A percentile compares a stretch with the other conserved stretches of the same genome.
Evolutionary conservation across 2,329 filamentous ascomycete genomes (phyloP).

Genomic region (Colletotrichum sp.): DNA sequence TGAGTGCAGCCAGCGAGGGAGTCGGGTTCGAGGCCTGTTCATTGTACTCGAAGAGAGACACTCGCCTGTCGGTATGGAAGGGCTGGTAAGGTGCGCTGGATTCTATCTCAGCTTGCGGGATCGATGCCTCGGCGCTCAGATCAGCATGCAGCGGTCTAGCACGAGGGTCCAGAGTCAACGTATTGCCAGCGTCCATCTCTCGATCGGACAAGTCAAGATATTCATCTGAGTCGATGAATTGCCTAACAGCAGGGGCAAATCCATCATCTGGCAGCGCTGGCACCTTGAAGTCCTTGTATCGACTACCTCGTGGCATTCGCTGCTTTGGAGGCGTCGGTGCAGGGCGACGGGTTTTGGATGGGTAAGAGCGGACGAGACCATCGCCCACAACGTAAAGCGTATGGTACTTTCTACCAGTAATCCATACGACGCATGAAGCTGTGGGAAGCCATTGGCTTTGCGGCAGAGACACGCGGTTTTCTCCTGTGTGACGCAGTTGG

Average conservation of each 20-base stretch:
- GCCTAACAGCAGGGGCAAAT: constrained; percentile 61
- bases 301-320: constrained; percentile 58
- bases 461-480: constrained; percentile 76
- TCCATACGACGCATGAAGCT: constrained; percentile 68
- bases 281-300: constrained; percentile 71
- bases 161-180: constrained; percentile 53
- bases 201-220: constrained; percentile 59
- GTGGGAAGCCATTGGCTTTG: constrained; percentile 57
- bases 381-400: constrained; percentile 69
- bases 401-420: constrained; percentile 66
- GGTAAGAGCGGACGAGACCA: constrained; percentile 71
- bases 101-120: constrained; percentile 85
- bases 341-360: constrained; percentile 60
- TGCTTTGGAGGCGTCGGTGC: constrained; percentile 59
- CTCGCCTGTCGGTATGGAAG: constrained; percentile 89
- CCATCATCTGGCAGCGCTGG: constrained; percentile 65
- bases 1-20: constrained; percentile 41
- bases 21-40: constrained; percentile 32
- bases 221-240: constrained; percentile 62
- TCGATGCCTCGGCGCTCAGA: constrained; percentile 65
- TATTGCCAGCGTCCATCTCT: constrained; percentile 59
- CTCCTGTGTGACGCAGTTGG: constrained; percentile 75
- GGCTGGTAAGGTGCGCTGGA: constrained; percentile 95
- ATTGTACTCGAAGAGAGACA: constrained; percentile 75
- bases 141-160: constrained; percentile 41